Evolutionary conservation across 441 rosid genomes (phyloP).

Genomic region (Pelargonium citronellum): DNA sequence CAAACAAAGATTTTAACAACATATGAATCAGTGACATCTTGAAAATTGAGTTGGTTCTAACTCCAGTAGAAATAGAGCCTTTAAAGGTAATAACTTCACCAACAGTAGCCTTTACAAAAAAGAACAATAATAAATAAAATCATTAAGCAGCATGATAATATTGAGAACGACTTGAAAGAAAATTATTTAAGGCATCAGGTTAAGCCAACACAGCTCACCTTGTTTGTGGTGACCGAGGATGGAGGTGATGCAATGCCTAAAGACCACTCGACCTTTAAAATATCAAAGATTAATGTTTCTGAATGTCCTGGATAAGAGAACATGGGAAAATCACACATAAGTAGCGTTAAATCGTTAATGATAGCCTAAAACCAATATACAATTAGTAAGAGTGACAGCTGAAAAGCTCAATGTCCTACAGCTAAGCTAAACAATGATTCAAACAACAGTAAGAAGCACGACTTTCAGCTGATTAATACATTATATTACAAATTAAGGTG

Average conservation of each 20-base stretch:
- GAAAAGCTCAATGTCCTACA: neutral
- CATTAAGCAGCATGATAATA: neutral
- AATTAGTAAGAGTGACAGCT: neutral
- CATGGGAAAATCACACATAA: neutral
- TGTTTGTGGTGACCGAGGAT: slow-evolving; percentile 67
- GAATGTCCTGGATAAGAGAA: slow-evolving; percentile 59
- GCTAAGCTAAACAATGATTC: neutral
- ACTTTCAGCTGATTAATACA: neutral
- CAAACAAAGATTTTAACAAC: too few relatives aligned
- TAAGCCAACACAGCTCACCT: slow-evolving; percentile 40
- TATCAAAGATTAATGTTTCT: slow-evolving; percentile 78
- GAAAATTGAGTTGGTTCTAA: neutral
- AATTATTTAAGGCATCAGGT: neutral
- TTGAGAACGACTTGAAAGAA: neutral
- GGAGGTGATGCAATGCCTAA: slow-evolving; percentile 60
- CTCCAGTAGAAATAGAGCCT: neutral
- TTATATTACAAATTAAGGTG: neutral
- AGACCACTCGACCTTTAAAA: slow-evolving; percentile 78
- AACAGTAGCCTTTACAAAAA: neutral
- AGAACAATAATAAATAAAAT: neutral
- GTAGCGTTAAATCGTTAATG: neutral
- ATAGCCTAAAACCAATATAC: neutral
- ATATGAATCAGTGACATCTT: neutral
- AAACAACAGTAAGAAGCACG: neutral
- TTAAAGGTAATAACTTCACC: neutral